A percentile compares a stretch with the other conserved stretches of the same genome.
phyloP scores from a whole-genome alignment of 768 basidiomycete species.

The Trametes maxima region DNA sequence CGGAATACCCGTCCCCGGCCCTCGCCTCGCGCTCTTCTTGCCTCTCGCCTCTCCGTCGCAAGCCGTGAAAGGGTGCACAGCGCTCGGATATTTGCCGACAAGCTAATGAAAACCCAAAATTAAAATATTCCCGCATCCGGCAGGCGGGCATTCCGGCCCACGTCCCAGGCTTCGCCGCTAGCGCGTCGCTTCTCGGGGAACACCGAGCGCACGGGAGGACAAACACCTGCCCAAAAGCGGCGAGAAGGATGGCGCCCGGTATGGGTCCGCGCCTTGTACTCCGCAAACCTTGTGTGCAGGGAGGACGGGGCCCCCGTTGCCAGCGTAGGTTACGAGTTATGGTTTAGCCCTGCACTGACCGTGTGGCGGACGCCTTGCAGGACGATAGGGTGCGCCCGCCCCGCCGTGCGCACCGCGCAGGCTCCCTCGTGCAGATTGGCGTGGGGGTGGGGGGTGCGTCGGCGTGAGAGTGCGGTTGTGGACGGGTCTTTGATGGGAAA shows the following conservation, averaged over 20 bases:
- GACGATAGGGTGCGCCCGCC: background rate
- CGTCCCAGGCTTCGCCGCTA: background rate
- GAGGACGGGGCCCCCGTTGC: background rate
- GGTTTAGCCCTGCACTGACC: conserved; percentile 1
- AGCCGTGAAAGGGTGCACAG: background rate
- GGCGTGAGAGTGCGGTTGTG: background rate
- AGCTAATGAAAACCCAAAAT: background rate
- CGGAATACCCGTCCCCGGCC: too few relatives aligned
- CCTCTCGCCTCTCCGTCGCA: too few relatives aligned
- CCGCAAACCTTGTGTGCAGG: background rate
- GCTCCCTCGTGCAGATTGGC: background rate
- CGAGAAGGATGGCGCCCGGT: conserved; percentile 11
- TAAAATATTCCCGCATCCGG: background rate
- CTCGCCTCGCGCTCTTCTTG: too few relatives aligned
- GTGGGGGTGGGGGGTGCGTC: background rate
- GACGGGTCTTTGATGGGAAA: background rate
- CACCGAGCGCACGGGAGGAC: conserved; percentile 8
- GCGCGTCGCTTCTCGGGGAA: background rate
- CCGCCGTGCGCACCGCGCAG: background rate
- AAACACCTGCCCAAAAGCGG: conserved; percentile 11
- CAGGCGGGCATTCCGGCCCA: background rate
- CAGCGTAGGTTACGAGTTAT: background rate
- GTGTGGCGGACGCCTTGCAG: background rate
- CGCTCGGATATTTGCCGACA: background rate
- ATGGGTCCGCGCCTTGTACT: conserved; percentile 4